Base-by-base conservation (phyloP, 495 filamentous ascomycete species). In the Aspergillus egyptiacus region DNA sequence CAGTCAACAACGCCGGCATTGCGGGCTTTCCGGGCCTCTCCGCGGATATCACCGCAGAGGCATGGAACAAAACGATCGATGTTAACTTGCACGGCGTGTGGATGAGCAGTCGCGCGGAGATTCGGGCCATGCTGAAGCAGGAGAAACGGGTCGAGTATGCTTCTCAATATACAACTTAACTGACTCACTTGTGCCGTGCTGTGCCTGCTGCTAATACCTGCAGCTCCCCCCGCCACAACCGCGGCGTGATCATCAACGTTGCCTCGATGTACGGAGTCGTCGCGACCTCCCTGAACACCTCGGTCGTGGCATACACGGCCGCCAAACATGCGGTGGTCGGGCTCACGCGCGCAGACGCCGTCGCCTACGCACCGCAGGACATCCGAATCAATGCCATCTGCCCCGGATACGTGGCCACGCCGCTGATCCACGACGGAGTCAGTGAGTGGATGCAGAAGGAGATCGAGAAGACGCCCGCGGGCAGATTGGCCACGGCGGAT, bases 401-500 rank as follows among this genome's bases (percentile, higher is more conserved):
- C 15, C 42, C 42, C 4, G 42, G 42, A 18, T 45, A 23, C 15
- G 42, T 34, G 28, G 2, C 33, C 7, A 45, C 42, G 1, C 42
- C 42, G 3, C 15, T 41, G 38, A 27, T 14, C 6, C 18, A 27
- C 13, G 10, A 19, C 3, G 38, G 38, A 1, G 20, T n/a, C n/a
- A n/a, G n/a, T n/a, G n/a, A n/a, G n/a, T n/a, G n/a, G n/a, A 13
- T 41, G 13, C 6, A 22, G 4, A 3, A 5, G 13, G 38, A 41
- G 18, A 13, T 41, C 9, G 13, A 41, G 2, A 48, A 54, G 20
- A 83, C 83, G 19, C 84, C 85, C 11, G 45, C 78, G n/a, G 58
- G 64, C 6, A 76, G 84, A 2, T 68, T 83, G 47, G 85, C 82
- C 14, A 64, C 66, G 5, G 51, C 67, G n/a, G 72, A 78, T 4